Conservation (phyloP, 208 protist species). For the Leishmania martiniquensis region DNA sequence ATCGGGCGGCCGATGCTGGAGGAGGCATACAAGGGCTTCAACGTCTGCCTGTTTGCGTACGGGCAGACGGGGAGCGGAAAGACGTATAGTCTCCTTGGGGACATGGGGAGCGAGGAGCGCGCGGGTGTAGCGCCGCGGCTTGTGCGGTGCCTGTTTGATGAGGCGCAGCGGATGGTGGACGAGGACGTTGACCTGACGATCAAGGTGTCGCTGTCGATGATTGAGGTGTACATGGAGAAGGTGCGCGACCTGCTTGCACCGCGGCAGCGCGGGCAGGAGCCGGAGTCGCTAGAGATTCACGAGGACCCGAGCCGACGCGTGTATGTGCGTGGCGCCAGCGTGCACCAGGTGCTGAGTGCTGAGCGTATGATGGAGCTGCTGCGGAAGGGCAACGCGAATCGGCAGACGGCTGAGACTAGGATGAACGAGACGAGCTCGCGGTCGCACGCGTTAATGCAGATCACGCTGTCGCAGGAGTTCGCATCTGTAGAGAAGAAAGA, state of each 20-base stretch:
- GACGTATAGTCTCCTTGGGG: slow-evolving; percentile 77
- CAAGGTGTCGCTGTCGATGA: slow-evolving; percentile 76
- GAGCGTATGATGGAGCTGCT: slow-evolving; percentile 75
- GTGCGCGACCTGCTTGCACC: slow-evolving; percentile 75
- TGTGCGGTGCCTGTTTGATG: slow-evolving; percentile 43
- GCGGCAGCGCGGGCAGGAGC: slow-evolving; percentile 72
- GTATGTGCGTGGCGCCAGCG: slow-evolving; percentile 60
- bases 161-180: slow-evolving; percentile 49
- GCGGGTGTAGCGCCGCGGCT: slow-evolving; percentile 45
- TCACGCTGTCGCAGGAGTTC: slow-evolving; percentile 68
- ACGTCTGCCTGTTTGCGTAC: slow-evolving; percentile 84
- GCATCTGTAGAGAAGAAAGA: slow-evolving; percentile 51
- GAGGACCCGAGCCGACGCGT: slow-evolving; percentile 60
- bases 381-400: slow-evolving; percentile 63
- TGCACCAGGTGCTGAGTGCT: slow-evolving; percentile 75
- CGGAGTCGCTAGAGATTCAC: slow-evolving; percentile 73
- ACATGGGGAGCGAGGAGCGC: slow-evolving; percentile 39
- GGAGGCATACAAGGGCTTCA: slow-evolving; percentile 86
- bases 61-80: slow-evolving; percentile 83
- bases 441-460: slow-evolving; percentile 90
- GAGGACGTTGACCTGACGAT: slow-evolving; percentile 56
- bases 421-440: slow-evolving; percentile 91
- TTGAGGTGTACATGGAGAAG: slow-evolving; percentile 85
- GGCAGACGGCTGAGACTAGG: slow-evolving; percentile 78
- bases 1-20: slow-evolving; percentile 80